phyloP scores from a whole-genome alignment of 73 alveolate genomes.

The Breviolum minutum region DNA sequence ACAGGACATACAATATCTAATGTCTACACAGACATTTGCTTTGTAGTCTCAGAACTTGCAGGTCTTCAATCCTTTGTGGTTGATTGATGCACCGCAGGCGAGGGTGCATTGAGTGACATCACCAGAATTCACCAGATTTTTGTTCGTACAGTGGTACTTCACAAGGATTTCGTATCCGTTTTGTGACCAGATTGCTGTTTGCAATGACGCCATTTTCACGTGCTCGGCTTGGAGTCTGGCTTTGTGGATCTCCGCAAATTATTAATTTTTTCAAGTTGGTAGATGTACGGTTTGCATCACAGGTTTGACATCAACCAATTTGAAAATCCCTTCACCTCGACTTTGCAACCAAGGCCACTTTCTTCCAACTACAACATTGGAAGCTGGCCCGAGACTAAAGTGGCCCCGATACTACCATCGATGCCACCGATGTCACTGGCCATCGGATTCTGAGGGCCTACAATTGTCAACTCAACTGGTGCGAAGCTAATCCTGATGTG shows the following conservation, averaged over 20 bases:
- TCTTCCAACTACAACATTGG: neutral
- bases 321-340: too few species aligned
- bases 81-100: slow-evolving; percentile 42
- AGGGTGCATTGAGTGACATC: neutral
- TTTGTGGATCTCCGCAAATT: neutral
- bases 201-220: slow-evolving; percentile 73
- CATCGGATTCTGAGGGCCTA: slow-evolving; percentile 26
- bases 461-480: slow-evolving; percentile 85
- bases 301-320: neutral
- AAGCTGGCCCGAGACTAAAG: slow-evolving; percentile 25
- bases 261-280: neutral
- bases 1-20: neutral
- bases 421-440: neutral
- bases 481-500: slow-evolving; percentile 84
- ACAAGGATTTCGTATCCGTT: neutral
- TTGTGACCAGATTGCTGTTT: slow-evolving; percentile 30
- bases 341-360: neutral
- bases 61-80: slow-evolving; percentile 83
- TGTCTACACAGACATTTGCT: neutral
- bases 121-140: neutral
- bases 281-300: neutral
- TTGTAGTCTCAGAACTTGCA: neutral
- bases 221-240: slow-evolving; percentile 1
- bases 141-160: neutral
- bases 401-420: neutral